A percentile compares a stretch with the other conserved stretches of the same genome.
Conservation (phyloP, 1,139 yeast species). For the Nakaseomyces nivariensis region DNA sequence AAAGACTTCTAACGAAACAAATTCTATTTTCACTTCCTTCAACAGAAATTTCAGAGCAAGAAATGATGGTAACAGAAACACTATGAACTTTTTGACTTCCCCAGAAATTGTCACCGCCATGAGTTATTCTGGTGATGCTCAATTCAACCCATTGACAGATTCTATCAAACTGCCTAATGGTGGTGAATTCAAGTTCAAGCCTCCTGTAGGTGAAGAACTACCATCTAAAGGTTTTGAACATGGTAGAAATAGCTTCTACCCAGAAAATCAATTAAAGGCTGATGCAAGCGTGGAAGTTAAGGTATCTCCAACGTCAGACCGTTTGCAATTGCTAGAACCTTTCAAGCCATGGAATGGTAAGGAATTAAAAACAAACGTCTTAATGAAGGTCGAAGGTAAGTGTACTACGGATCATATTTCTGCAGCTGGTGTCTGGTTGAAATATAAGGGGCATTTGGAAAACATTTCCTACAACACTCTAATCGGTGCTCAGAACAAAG, state of each 20-base stretch:
- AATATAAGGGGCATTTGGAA: constrained; percentile 94
- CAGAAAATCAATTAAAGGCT: constrained; percentile 59
- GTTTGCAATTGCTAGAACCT: constrained; percentile 81
- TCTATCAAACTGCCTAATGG: constrained; percentile 59
- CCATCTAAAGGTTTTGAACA: constrained; percentile 71
- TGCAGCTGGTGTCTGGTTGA: constrained; percentile 99
- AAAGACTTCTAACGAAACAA: constrained; percentile 53
- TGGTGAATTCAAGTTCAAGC: constrained; percentile 58
- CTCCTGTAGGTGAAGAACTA: constrained; percentile 72
- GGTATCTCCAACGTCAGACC: constrained; percentile 70
- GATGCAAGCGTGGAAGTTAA: constrained; percentile 56
- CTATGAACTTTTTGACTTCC: constrained; percentile 92
- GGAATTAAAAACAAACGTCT: constrained; percentile 65
- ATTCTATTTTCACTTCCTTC: constrained; percentile 89
- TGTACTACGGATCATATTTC: constrained; percentile 98
- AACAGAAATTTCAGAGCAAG: constrained; percentile 95
- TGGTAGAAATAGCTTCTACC: constrained; percentile 80
- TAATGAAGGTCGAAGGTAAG: constrained; percentile 90
- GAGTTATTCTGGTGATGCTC: constrained; percentile 86
- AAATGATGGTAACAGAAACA: constrained; percentile 94
- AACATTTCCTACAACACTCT: constrained; percentile 90
- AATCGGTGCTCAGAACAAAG: constrained; percentile 94
- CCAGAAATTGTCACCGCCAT: constrained; percentile 96
- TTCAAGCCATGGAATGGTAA: constrained; percentile 77
- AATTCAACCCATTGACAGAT: constrained; percentile 81